Conservation (phyloP, 306 rosid genomes). For the Inga leiocalycina region DNA sequence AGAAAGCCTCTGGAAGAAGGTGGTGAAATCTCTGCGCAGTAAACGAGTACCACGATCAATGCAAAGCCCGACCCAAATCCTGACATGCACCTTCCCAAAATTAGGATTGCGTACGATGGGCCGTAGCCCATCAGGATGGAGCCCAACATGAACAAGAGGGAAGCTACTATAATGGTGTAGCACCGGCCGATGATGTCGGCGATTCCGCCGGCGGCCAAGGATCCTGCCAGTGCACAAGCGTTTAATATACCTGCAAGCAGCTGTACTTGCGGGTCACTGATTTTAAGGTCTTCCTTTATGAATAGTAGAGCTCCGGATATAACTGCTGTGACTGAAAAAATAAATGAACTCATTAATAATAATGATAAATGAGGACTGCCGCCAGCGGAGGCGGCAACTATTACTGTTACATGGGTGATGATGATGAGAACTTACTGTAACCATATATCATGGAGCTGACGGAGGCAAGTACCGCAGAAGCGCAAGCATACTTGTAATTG, state of each 20-base stretch:
- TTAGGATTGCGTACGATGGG: conserved; percentile 49
- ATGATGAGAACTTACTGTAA: conserved; percentile 25
- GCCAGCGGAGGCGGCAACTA: no score
- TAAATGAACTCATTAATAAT: background rate
- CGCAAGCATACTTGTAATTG: conserved; percentile 55
- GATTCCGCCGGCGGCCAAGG: conserved; percentile 61
- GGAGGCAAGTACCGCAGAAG: conserved; percentile 56
- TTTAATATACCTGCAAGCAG: conserved; percentile 71
- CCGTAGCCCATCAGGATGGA: conserved; percentile 74
- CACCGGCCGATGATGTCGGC: conserved; percentile 75
- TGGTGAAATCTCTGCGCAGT: background rate
- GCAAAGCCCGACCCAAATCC: conserved; percentile 83
- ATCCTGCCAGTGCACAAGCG: conserved; percentile 52
- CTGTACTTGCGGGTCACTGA: conserved; percentile 58
- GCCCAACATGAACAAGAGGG: conserved; percentile 59
- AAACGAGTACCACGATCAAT: conserved; percentile 9
- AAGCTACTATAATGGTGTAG: conserved; percentile 57
- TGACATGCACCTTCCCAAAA: conserved; percentile 62
- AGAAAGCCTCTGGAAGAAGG: background rate
- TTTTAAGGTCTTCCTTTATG: conserved; percentile 70
- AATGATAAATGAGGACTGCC: no score
- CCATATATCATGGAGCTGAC: conserved; percentile 59
- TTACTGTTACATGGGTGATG: no score
- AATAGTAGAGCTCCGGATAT: conserved; percentile 83
- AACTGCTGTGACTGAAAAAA: conserved; percentile 55